Base-by-base conservation (phyloP, 2,329 filamentous ascomycete genomes). In the Diaporthe nobilis region DNA sequence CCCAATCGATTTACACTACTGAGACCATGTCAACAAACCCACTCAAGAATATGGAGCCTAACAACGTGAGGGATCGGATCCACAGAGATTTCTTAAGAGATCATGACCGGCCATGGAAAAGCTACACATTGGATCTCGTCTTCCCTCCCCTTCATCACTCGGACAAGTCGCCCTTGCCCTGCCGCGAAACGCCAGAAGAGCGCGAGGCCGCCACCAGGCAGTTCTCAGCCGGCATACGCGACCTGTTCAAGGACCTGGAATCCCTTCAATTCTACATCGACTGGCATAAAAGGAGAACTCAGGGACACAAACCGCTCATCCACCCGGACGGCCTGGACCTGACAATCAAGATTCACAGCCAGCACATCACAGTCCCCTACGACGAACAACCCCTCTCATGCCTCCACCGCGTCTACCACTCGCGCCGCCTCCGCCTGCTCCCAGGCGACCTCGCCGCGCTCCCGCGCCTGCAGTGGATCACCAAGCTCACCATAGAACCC, bases 211-310 rank as follows among this genome's bases (percentile, higher is more conserved):
- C 78, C 75, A 76, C 78, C 61, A 44, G 61, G 72, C 71, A 76
- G 47, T 76, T 78, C 68, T 79, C 76, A 63, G 73, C 77, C 71
- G 71, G 78, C 71, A 39, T 77, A 15, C 77, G 77, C 55, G 76
- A 73, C 34, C 74, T 78, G 65, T 77, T 79, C 71, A 72, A 74
- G 1, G 58, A 15, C n/a, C 37, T 63, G 3, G 1, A 28, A 8
- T 63, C 58, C 3, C n/a, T 63, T 20, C n/a, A 44, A 7, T 44
- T 63, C 37, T 63, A 63, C 58, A 63, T 63, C 37, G 39, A 63
- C 15, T 63, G 58, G 58, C 58, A 44, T n/a, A 13, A 63, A 9
- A 44, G 37, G 1, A 63, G 58, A 10, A 28, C 25, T 3, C 10
- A 63, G 44, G 58, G n/a, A 12, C 13, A 39, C 58, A 31, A 57